Percentiles rank a stretch among this genome's conserved stretches.
Evolutionary conservation across 176 grass and related monocot species (phyloP).

Genomic region (Panicum miliaceum): DNA sequence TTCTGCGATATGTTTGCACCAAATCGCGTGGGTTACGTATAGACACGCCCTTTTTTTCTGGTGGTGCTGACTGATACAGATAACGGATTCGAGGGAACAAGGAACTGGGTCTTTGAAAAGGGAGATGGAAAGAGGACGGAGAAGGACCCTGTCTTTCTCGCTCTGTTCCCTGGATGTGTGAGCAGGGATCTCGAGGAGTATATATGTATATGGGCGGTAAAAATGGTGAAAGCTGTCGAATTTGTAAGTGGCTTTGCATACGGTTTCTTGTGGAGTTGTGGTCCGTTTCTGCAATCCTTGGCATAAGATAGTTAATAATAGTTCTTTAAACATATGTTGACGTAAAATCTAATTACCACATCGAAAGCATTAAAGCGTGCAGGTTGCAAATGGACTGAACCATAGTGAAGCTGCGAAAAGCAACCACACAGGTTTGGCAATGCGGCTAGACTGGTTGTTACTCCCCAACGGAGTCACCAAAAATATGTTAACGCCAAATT

Average conservation of each 20-base stretch:
- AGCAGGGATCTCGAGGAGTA: background rate
- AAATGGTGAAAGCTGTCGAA: background rate
- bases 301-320: background rate
- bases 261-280: background rate
- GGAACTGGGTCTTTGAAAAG: conserved; percentile 9
- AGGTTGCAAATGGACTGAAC: too few relatives aligned
- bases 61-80: conserved; percentile 11
- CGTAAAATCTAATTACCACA: too few relatives aligned
- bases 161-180: background rate
- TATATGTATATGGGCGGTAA: background rate
- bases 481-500: too few relatives aligned
- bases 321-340: background rate
- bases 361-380: too few relatives aligned
- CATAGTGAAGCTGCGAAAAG: too few relatives aligned
- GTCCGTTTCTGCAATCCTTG: background rate
- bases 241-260: background rate
- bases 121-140: background rate
- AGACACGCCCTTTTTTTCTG: background rate
- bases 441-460: too few relatives aligned
- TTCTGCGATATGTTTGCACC: too few relatives aligned
- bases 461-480: too few relatives aligned
- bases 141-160: background rate
- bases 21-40: too few relatives aligned
- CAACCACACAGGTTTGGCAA: too few relatives aligned
- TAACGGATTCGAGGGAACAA: background rate